Evolutionary conservation across 129 eudicot species (phyloP).

Genomic region (Gnaphalium uliginosum): DNA sequence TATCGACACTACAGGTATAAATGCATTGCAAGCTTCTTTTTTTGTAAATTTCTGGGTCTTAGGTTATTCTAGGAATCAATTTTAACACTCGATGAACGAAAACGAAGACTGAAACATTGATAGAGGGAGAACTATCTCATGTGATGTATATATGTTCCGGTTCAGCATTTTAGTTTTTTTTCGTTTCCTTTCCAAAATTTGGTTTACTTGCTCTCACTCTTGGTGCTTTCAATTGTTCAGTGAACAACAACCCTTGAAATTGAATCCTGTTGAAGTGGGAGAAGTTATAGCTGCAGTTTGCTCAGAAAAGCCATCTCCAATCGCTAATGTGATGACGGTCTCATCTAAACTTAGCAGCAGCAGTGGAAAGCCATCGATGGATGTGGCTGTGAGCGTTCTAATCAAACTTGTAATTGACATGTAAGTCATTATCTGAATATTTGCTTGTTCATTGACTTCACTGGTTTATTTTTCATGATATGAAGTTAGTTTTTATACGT

Average conservation of each 20-base stretch:
- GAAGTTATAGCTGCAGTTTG: slow-evolving; percentile 96
- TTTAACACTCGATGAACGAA: neutral
- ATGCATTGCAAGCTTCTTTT: slow-evolving; percentile 5
- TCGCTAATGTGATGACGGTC: slow-evolving; percentile 54
- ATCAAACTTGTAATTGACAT: slow-evolving; percentile 97
- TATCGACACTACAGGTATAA: slow-evolving; percentile 94
- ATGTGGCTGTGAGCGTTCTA: slow-evolving; percentile 98
- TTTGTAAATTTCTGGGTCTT: neutral
- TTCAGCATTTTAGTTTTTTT: neutral
- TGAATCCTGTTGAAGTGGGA: slow-evolving; percentile 77
- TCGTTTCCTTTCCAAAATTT: slow-evolving; percentile 4
- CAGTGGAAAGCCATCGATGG: slow-evolving; percentile 91
- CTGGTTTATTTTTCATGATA: slow-evolving; percentile 8
- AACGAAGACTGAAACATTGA: neutral
- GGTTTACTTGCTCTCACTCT: slow-evolving; percentile 26
- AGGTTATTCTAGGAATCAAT: neutral
- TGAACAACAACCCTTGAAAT: slow-evolving; percentile 86
- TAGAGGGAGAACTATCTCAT: neutral
- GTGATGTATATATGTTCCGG: neutral
- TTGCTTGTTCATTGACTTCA: neutral
- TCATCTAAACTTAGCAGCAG: slow-evolving; percentile 74
- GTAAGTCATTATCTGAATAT: slow-evolving; percentile 49
- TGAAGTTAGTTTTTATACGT: slow-evolving; percentile 14
- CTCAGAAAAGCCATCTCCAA: slow-evolving; percentile 64
- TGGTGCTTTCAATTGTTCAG: slow-evolving; percentile 43